A percentile compares a stretch with the other conserved stretches of the same genome.
Evolutionary conservation across 75 land plant species (phyloP).

Genomic region (Larix kaempferi): DNA sequence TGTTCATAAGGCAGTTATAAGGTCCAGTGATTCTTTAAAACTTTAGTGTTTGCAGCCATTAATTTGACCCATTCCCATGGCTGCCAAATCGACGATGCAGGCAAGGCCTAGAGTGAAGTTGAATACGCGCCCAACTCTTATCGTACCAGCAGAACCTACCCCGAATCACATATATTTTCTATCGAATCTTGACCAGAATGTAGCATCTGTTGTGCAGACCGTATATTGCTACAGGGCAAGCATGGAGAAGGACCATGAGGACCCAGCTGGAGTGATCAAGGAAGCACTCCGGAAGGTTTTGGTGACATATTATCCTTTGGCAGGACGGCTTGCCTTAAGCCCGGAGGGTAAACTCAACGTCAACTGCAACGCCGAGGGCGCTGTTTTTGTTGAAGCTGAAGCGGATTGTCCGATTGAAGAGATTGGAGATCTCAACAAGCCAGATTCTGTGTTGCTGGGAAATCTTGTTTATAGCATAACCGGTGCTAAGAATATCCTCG

Average conservation of each 20-base stretch:
- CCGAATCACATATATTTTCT: conserved; percentile 72
- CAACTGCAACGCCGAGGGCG: conserved; percentile 74
- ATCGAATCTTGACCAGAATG: conserved; percentile 80
- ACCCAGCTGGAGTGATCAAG: conserved; percentile 48
- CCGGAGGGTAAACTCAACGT: conserved; percentile 67
- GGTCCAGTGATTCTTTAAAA: neutral
- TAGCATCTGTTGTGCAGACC: conserved; percentile 68
- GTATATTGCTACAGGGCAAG: conserved; percentile 59
- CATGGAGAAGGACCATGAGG: conserved; percentile 33
- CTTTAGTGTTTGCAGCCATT: neutral
- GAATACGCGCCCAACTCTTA: conserved; percentile 46
- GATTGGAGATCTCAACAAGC: conserved; percentile 74
- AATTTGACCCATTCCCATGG: neutral
- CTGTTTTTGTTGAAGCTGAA: conserved; percentile 79
- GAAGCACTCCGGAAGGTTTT: conserved; percentile 61
- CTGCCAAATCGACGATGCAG: neutral
- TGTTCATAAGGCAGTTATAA: neutral
- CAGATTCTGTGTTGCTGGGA: conserved; percentile 58
- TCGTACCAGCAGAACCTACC: conserved; percentile 57
- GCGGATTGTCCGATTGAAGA: conserved; percentile 60
- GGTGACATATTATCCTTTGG: conserved; percentile 75
- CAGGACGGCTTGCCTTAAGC: conserved; percentile 82
- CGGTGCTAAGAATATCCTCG: conserved; percentile 66
- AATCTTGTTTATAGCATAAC: conserved; percentile 82
- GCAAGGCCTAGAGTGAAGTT: conserved; percentile 20